Evolutionary conservation across 495 filamentous ascomycete genomes (phyloP).

Genomic region (Daldinia vernicosa): DNA sequence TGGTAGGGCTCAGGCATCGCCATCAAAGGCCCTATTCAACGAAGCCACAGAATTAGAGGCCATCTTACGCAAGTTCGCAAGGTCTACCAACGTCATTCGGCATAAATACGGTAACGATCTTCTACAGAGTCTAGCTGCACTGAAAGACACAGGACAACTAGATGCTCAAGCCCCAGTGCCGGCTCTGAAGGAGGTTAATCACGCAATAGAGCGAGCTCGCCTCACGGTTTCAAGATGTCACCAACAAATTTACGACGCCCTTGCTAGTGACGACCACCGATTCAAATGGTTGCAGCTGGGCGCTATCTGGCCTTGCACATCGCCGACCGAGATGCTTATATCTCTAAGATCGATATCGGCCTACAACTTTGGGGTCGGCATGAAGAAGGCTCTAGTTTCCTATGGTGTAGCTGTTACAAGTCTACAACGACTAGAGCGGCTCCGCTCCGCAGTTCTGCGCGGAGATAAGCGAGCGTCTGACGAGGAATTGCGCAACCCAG

Average conservation of each 20-base stretch:
- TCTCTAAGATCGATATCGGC: constrained; percentile 56
- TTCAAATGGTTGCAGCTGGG: constrained; percentile 59
- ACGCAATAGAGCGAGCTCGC: constrained; percentile 34
- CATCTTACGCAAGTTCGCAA: constrained; percentile 45
- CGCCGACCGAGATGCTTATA: constrained; percentile 60
- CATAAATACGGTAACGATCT: constrained; percentile 55
- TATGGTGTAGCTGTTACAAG: constrained; percentile 56
- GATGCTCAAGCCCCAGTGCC: constrained; percentile 6
- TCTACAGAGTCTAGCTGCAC: constrained; percentile 46
- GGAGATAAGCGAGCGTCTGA: constrained; percentile 33
- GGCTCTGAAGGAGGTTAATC: constrained; percentile 32
- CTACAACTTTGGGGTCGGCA: constrained; percentile 47
- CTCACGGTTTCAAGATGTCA: constrained; percentile 22
- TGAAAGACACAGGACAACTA: constrained; percentile 26
- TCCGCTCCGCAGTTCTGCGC: constrained; percentile 45
- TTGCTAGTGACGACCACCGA: constrained; percentile 46
- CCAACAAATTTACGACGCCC: constrained; percentile 35
- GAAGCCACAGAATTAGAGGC: constrained; percentile 47
- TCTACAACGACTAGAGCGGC: constrained; percentile 56
- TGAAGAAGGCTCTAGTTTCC: constrained; percentile 56
- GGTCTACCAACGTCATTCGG: constrained; percentile 45
- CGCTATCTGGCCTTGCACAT: constrained; percentile 63
- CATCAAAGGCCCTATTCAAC: background rate
- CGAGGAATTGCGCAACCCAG: constrained; percentile 53
- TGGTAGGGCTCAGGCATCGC: background rate